Conservation (phyloP, 2,329 filamentous ascomycete genomes). For the Fusarium sp. region DNA sequence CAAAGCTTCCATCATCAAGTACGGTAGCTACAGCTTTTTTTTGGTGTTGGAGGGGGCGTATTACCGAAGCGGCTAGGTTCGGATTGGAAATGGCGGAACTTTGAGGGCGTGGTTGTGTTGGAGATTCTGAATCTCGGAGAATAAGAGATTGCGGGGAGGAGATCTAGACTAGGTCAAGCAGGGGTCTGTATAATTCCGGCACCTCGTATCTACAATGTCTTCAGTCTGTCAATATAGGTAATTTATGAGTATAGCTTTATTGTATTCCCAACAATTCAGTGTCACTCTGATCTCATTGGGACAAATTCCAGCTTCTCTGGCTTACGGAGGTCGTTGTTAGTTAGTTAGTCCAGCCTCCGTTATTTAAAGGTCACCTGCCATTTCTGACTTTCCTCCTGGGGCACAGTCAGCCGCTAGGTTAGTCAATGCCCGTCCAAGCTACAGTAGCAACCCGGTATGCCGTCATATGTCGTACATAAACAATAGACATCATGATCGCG, state of each 20-base stretch:
- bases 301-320: conserved; percentile 6
- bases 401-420: conserved; percentile 23
- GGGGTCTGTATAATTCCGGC: not conserved
- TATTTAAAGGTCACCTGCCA: conserved; percentile 34
- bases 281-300: conserved; percentile 10
- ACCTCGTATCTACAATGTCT: not conserved
- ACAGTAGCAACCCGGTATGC: conserved; percentile 7
- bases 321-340: conserved; percentile 13
- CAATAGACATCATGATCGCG: conserved; percentile 1
- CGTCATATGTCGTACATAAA: conserved; percentile 2
- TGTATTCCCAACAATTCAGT: not conserved
- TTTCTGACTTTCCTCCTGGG: conserved; percentile 30
- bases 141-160: conserved; percentile 33
- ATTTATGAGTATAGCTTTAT: not conserved
- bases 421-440: not conserved
- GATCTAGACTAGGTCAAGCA: not conserved
- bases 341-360: conserved; percentile 26
- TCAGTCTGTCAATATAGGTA: not conserved
- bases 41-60: conserved; percentile 24
- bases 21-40: conserved; percentile 18
- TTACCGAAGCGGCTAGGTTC: conserved; percentile 45
- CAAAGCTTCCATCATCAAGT: conserved; percentile 25
- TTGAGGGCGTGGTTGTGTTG: conserved; percentile 22
- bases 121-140: conserved; percentile 31
- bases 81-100: conserved; percentile 48